These are phyloP conservation scores for Saturnispora saitoi DNA, from an alignment of 805 yeast genomes.

Conservation along the genomic window DNA sequence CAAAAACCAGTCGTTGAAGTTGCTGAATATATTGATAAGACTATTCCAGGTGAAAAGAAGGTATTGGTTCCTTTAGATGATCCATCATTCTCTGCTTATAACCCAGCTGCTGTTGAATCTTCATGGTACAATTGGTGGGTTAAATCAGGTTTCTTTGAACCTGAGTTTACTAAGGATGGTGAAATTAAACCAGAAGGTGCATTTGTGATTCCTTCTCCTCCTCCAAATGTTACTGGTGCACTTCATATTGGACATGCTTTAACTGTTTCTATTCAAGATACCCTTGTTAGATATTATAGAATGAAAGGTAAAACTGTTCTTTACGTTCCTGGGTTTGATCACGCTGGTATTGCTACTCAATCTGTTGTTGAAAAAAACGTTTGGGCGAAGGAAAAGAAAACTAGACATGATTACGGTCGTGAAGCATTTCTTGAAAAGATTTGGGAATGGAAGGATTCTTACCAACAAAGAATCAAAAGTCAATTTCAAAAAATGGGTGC, in stretches of 20 bases:
- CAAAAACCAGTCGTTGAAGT: slow-evolving; percentile 63
- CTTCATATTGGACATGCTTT: slow-evolving; percentile 97
- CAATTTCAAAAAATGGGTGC: slow-evolving; percentile 90
- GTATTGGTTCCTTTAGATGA: slow-evolving; percentile 78
- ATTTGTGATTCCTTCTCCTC: slow-evolving; percentile 95
- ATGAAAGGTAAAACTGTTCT: slow-evolving; percentile 94
- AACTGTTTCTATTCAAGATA: slow-evolving; percentile 90
- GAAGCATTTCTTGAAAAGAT: slow-evolving; percentile 81
- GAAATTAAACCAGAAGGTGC: slow-evolving; percentile 70
- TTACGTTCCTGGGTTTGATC: slow-evolving; percentile 95
- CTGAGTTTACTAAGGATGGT: slow-evolving; percentile 72
- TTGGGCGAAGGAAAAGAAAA: slow-evolving; percentile 78
- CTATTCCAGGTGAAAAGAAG: slow-evolving; percentile 88
- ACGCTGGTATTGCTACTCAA: slow-evolving; percentile 98
- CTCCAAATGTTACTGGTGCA: slow-evolving; percentile 98
- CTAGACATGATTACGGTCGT: slow-evolving; percentile 94
- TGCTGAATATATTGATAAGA: slow-evolving; percentile 81
- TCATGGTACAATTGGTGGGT: slow-evolving; percentile 99
- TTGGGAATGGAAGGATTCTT: slow-evolving; percentile 98
- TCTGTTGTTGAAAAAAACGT: slow-evolving; percentile 95
- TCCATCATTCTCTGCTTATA: slow-evolving; percentile 89
- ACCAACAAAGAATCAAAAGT: slow-evolving; percentile 74
- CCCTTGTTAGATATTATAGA: slow-evolving; percentile 87
- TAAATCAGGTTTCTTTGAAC: slow-evolving; percentile 77
- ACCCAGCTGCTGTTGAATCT: slow-evolving; percentile 86